These are phyloP conservation scores for Aspergillus coremiiformis DNA, from an alignment of 495 filamentous ascomycete genomes.

Conservation along the genomic window DNA sequence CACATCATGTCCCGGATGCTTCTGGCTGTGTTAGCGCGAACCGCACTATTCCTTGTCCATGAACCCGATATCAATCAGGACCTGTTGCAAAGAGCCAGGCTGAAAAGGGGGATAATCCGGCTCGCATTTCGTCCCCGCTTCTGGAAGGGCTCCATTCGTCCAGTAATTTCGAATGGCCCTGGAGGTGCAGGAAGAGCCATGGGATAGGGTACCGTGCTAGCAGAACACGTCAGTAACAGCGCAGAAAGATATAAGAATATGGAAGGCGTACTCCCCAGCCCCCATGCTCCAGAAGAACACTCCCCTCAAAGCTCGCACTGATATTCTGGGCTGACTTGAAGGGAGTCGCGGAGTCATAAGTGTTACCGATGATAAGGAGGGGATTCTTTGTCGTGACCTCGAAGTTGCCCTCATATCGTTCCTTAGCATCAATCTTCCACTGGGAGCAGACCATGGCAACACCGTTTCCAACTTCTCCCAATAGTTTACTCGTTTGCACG, in stretches of 20 bases:
- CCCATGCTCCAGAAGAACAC: slow-evolving; percentile 32
- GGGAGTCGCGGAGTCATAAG: slow-evolving; percentile 35
- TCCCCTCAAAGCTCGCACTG: slow-evolving; percentile 35
- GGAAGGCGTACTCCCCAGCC: slow-evolving; percentile 21
- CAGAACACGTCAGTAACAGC: neutral
- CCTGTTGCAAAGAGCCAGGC: neutral
- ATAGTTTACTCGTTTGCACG: slow-evolving; percentile 3
- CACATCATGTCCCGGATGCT: no score
- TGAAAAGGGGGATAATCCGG: neutral
- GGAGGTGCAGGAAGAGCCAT: slow-evolving; percentile 31
- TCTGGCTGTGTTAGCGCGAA: no score
- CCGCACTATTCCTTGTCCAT: neutral
- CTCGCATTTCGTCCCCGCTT: slow-evolving; percentile 27
- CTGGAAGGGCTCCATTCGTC: slow-evolving; percentile 30
- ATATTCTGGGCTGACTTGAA: slow-evolving; percentile 34
- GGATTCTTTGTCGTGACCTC: slow-evolving; percentile 37
- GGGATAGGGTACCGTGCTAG: slow-evolving; percentile 23
- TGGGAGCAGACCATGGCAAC: slow-evolving; percentile 26
- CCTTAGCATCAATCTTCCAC: slow-evolving; percentile 37
- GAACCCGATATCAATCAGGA: neutral
- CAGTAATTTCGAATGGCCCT: slow-evolving; percentile 26
- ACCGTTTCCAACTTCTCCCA: slow-evolving; percentile 12
- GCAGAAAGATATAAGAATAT: neutral
- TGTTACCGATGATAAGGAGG: slow-evolving; percentile 38
- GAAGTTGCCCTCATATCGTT: slow-evolving; percentile 33